These are phyloP conservation scores for Serendipita indica DNA, from an alignment of 768 basidiomycete species.

Conservation along the genomic window DNA sequence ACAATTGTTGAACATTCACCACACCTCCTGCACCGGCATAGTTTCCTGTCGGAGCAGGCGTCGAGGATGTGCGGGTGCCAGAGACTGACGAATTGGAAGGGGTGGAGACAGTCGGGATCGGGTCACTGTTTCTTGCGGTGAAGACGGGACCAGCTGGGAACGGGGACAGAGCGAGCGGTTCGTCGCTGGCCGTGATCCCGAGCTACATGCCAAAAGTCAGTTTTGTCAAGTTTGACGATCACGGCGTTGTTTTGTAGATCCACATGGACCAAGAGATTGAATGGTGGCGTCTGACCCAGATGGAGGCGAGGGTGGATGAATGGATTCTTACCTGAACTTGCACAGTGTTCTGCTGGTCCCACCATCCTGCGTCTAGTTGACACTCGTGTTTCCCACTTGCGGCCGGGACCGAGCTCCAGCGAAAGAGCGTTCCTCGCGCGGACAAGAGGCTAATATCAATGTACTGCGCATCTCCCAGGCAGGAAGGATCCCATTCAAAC, in stretches of 20 bases:
- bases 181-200: neutral
- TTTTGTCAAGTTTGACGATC: neutral
- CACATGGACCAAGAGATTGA: no score
- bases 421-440: neutral
- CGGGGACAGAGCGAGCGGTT: conserved; percentile 34
- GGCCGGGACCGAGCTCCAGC: neutral
- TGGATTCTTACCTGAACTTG: neutral
- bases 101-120: neutral
- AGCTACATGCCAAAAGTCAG: neutral
- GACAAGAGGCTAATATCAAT: neutral
- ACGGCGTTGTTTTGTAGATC: neutral
- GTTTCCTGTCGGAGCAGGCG: conserved; percentile 24
- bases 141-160: conserved; percentile 57
- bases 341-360: neutral
- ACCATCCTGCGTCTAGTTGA: conserved; percentile 1
- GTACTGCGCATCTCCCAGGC: neutral
- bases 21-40: conserved; percentile 19
- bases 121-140: conserved; percentile 25
- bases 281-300: no score
- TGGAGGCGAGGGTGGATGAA: no score
- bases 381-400: neutral
- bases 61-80: conserved; percentile 26
- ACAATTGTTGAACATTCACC: neutral
- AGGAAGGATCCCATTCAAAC: neutral
- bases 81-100: conserved; percentile 35